Base-by-base conservation (phyloP, 495 filamentous ascomycete species). In the Lentithecium fluviatile region DNA sequence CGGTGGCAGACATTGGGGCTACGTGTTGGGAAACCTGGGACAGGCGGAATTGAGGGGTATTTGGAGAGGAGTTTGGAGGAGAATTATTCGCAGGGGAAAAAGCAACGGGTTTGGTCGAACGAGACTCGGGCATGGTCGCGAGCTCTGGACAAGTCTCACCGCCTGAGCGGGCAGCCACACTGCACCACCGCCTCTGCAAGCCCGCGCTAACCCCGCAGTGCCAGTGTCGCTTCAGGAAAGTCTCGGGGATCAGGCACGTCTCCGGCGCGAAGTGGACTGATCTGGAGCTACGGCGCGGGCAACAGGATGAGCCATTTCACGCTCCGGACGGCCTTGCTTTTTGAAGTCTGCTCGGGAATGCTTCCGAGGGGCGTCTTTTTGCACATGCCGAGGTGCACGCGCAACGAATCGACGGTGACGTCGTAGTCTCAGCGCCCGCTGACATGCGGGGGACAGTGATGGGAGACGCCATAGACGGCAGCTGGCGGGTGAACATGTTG, bases 21-120 rank as follows among this genome's bases (percentile, higher is more conserved):
- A 85, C 82, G 58, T 86, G 83, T 50, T 61, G 74, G 57, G 77
- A 70, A 52, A 85, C 77, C 69, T 71, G 74, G 38, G 77, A 73
- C n/a, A 83, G 74, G 52, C 81, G 75, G 43, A 58, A 54, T 4
- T 37, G 45, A 11, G 64, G 46, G 15, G 47, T 21, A 6, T 45
- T 57, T 50, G 15, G 43, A 15, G 34, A 20, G 6, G 49, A 37
- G 51, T 57, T 46, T 29, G 64, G 15, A 34, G 40, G 37, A 62
- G 59, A 19, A 19, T n/a, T 20, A 53, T 38, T 8, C 1, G 26
- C 45, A 25, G 40, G 26, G 36, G 26, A 26, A 50, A 17, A 29
- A 45, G 48, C 2, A 26, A 20, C 2, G 12, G 45, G 13, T 51
- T 36, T 40, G 58, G n/a, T n/a, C n/a, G n/a, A n/a, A n/a, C n/a